Conservation (phyloP, 768 basidiomycete genomes). For the Lactarius quietus region DNA sequence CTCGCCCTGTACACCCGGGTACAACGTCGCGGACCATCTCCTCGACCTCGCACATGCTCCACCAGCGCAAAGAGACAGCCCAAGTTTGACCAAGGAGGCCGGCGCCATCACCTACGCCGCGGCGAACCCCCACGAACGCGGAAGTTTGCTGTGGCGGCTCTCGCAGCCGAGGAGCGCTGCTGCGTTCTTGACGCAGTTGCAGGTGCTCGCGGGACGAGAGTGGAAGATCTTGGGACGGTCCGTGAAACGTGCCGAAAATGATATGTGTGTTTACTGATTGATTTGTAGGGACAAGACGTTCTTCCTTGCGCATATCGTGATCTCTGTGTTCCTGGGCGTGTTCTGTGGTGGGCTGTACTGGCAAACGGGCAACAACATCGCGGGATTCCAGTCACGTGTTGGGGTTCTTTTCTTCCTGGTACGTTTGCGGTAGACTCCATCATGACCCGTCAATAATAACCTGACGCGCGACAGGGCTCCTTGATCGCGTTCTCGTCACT, state of each 20-base stretch:
- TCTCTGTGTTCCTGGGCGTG: constrained; percentile 73
- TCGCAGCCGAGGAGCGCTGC: constrained; percentile 48
- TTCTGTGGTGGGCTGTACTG: constrained; percentile 91
- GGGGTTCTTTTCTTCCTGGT: constrained; percentile 94
- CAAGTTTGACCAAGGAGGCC: constrained; percentile 10
- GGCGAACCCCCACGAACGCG: background rate
- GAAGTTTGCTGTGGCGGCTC: constrained; percentile 22
- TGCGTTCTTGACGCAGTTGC: constrained; percentile 85
- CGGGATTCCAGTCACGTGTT: constrained; percentile 92
- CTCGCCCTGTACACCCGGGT: constrained; percentile 64
- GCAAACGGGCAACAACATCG: constrained; percentile 73
- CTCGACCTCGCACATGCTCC: constrained; percentile 80
- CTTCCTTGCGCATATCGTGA: constrained; percentile 72
- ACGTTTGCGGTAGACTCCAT: constrained; percentile 15
- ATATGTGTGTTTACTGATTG: background rate
- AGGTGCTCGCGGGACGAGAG: constrained; percentile 78
- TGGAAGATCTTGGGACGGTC: constrained; percentile 77
- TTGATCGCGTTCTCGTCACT: constrained; percentile 88
- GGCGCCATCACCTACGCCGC: background rate
- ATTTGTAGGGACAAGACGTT: constrained; percentile 70
- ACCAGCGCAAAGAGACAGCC: constrained; percentile 46
- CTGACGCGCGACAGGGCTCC: constrained; percentile 54
- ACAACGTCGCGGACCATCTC: constrained; percentile 91
- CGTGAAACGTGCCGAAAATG: constrained; percentile 19
- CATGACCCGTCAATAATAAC: background rate